These are phyloP conservation scores for Graphilbum fragrans DNA, from an alignment of 2,329 filamentous ascomycete species.

Conservation along the genomic window DNA sequence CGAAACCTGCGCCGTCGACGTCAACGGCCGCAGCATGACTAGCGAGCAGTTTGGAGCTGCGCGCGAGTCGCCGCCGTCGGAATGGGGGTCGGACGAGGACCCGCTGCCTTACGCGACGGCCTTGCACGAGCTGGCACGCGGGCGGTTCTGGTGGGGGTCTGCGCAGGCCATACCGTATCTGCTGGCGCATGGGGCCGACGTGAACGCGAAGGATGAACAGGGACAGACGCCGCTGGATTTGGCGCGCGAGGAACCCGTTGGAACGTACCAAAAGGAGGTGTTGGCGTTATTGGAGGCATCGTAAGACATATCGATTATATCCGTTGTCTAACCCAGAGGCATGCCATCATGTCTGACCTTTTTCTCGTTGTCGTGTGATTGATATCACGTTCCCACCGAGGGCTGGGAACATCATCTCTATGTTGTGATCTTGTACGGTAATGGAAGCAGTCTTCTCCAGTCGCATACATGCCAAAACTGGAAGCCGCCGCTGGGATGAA, in stretches of 20 bases:
- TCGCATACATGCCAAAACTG: too few species aligned
- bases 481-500: too few species aligned
- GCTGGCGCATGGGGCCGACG: neutral
- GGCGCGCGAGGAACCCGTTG: neutral
- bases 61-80: neutral
- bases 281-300: neutral
- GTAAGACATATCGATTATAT: too few species aligned
- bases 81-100: neutral
- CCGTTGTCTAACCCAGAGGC: too few species aligned
- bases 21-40: constrained; percentile 2
- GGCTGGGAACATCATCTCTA: too few species aligned
- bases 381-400: too few species aligned
- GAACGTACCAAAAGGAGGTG: neutral
- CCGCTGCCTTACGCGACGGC: neutral
- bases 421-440: too few species aligned
- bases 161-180: neutral
- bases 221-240: neutral
- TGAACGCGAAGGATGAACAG: neutral
- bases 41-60: neutral
- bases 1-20: constrained; percentile 2
- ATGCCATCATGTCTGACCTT: too few species aligned
- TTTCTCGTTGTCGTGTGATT: too few species aligned
- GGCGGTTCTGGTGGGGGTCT: neutral
- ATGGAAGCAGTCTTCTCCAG: too few species aligned
- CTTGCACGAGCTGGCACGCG: constrained; percentile 1